Conservation (phyloP, 2,329 filamentous ascomycete genomes). For the Esteya vermicola region DNA sequence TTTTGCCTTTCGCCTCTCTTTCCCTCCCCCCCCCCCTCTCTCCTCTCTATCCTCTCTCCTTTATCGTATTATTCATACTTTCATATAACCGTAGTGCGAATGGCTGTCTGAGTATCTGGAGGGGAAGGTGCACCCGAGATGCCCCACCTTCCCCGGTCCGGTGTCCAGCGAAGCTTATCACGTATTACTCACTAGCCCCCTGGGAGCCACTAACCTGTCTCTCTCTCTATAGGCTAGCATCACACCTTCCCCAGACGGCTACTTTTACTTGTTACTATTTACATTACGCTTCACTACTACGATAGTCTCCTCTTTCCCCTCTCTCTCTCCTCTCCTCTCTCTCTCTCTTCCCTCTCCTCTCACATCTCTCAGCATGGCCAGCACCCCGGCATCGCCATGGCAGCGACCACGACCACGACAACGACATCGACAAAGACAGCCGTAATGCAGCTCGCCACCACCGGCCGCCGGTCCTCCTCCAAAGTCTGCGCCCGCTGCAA, state of each 20-base stretch:
- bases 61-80: too few species aligned
- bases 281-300: too few species aligned
- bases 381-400: neutral
- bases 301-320: too few species aligned
- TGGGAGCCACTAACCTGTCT: neutral
- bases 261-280: neutral
- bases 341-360: too few species aligned
- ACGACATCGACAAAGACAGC: neutral
- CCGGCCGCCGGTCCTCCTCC: neutral
- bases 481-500: conserved; percentile 1
- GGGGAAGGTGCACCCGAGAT: neutral
- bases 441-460: neutral
- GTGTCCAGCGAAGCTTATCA: neutral
- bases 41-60: too few species aligned
- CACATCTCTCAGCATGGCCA: too few species aligned
- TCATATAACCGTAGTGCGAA: too few species aligned
- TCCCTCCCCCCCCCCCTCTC: neutral
- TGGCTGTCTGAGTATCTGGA: neutral
- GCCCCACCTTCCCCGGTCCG: neutral
- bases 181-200: neutral
- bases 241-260: neutral
- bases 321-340: too few species aligned
- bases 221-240: neutral
- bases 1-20: neutral
- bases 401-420: too few species aligned